Percentiles rank a stretch among this genome's conserved stretches.
phyloP scores from a whole-genome alignment of 2,329 filamentous ascomycete genomes.

The Aspergillus intermedius region DNA sequence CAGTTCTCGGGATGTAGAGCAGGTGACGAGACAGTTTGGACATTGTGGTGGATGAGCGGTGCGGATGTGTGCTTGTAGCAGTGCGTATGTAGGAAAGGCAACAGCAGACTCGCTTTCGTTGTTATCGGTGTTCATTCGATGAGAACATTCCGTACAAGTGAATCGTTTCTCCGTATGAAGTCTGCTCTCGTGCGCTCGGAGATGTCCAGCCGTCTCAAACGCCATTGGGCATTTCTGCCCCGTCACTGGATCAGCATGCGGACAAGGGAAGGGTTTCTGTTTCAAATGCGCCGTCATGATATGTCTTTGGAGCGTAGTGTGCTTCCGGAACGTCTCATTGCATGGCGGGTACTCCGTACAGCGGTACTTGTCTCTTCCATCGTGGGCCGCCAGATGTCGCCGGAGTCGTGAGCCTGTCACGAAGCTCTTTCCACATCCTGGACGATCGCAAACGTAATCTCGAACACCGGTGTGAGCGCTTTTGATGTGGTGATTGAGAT shows the following conservation, averaged over 20 bases:
- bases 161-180: conserved; percentile 65
- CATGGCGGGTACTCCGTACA: conserved; percentile 67
- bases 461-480: conserved; percentile 68
- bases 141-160: conserved; percentile 68
- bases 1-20: conserved; percentile 59
- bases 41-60: conserved; percentile 67
- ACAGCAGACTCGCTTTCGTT: conserved; percentile 27
- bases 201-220: conserved; percentile 66
- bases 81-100: conserved; percentile 64
- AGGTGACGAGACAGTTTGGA: conserved; percentile 64
- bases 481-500: conserved; percentile 78
- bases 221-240: conserved; percentile 56
- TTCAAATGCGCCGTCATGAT: conserved; percentile 69
- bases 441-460: conserved; percentile 63
- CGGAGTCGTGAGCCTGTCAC: conserved; percentile 71
- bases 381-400: conserved; percentile 71
- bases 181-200: conserved; percentile 64
- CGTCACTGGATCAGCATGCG: conserved; percentile 48
- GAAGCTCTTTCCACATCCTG: conserved; percentile 72
- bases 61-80: conserved; percentile 67
- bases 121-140: conserved; percentile 23
- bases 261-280: conserved; percentile 65
- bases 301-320: conserved; percentile 77
- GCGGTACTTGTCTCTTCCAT: conserved; percentile 66
- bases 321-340: conserved; percentile 75